Conservation (phyloP, 2,329 filamentous ascomycete species). For the Spiromastix sp. region DNA sequence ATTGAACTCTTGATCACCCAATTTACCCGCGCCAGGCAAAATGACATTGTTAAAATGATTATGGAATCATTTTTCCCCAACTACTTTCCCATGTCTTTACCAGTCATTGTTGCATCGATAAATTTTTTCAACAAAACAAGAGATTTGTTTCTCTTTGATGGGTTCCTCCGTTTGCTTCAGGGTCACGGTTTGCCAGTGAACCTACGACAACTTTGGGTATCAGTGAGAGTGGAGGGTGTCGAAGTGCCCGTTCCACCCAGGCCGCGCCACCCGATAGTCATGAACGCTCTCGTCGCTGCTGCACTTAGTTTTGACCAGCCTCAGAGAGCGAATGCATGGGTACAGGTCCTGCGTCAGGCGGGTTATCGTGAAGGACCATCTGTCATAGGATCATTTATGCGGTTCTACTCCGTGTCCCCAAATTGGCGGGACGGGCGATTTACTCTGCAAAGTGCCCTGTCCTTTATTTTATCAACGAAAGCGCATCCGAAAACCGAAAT, state of each 20-base stretch:
- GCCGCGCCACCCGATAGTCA: conserved; percentile 22
- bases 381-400: conserved; percentile 27
- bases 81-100: conserved; percentile 24
- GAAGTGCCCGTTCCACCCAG: conserved; percentile 27
- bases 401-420: conserved; percentile 25
- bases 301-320: conserved; percentile 32
- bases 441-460: conserved; percentile 23
- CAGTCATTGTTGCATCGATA: conserved; percentile 27
- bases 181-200: conserved; percentile 24
- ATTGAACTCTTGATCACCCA: conserved; percentile 26
- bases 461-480: conserved; percentile 27
- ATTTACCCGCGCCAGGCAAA: conserved; percentile 28
- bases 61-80: conserved; percentile 28
- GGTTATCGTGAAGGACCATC: conserved; percentile 29
- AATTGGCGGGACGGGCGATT: conserved; percentile 28
- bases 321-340: conserved; percentile 30
- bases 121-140: conserved; percentile 30
- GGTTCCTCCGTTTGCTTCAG: conserved; percentile 27
- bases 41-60: conserved; percentile 29
- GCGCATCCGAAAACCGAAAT: conserved; percentile 17
- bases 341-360: conserved; percentile 23
- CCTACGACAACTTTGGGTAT: conserved; percentile 15
- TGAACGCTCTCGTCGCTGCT: conserved; percentile 25
- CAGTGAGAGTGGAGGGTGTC: conserved; percentile 22
- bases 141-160: conserved; percentile 31